These are phyloP conservation scores for Globisporangium iwayamae DNA, from an alignment of 352 stramenopile genomes.

Conservation along the genomic window DNA sequence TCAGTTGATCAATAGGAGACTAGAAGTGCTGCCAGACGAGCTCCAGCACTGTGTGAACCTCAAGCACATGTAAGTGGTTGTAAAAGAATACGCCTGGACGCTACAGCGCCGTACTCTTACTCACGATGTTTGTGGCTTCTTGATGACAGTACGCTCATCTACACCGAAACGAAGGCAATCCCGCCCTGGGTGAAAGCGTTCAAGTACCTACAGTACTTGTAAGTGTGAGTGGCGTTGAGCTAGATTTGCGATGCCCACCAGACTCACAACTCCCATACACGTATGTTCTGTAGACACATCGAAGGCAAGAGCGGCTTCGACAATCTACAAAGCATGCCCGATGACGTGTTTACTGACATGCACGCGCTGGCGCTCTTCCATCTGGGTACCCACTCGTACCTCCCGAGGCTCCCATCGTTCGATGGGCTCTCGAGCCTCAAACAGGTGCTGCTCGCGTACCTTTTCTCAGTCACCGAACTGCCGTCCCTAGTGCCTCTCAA, in stretches of 20 bases:
- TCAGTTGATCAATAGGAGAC: constrained; percentile 31
- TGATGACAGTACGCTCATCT: constrained; percentile 17
- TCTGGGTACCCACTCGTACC: constrained; percentile 23
- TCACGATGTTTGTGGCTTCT: neutral
- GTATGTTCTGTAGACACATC: constrained; percentile 31
- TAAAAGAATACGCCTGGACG: neutral
- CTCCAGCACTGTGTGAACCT: constrained; percentile 29
- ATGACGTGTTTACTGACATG: constrained; percentile 32
- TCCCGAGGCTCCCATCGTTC: constrained; percentile 26
- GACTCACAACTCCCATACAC: no score
- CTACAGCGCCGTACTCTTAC: neutral
- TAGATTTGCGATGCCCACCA: no score
- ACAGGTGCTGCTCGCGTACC: constrained; percentile 23
- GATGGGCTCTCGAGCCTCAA: constrained; percentile 25
- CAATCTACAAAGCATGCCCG: constrained; percentile 23
- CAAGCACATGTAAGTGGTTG: constrained; percentile 28
- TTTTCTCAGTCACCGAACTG: constrained; percentile 20
- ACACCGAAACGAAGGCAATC: constrained; percentile 22
- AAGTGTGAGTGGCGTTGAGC: constrained; percentile 9
- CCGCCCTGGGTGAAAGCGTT: constrained; percentile 29
- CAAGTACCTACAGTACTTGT: constrained; percentile 37
- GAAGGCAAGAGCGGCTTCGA: constrained; percentile 28
- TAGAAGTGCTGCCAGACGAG: constrained; percentile 21
- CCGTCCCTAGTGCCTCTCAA: constrained; percentile 21
- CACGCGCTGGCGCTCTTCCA: constrained; percentile 30